These are phyloP conservation scores for Phytophthora colocasiae DNA, from an alignment of 352 stramenopile genomes.

Conservation along the genomic window DNA sequence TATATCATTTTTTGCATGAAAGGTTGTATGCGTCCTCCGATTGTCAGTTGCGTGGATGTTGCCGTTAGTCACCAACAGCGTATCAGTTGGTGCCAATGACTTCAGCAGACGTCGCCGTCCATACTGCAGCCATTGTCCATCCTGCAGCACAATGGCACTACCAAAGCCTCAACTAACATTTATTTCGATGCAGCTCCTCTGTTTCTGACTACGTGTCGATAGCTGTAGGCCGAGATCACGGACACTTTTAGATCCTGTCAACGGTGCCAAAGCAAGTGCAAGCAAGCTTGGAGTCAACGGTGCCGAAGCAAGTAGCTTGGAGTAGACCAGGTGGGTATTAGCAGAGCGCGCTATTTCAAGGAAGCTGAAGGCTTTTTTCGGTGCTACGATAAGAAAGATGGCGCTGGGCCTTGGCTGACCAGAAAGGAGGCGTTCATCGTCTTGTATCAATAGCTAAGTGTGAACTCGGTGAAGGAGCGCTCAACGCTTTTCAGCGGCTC, in stretches of 20 bases:
- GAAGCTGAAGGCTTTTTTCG: constrained; percentile 15
- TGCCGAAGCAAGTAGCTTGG: too few species aligned
- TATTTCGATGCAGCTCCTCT: constrained; percentile 4
- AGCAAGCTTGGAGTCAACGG: too few species aligned
- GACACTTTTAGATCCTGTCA: not conserved
- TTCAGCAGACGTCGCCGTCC: not conserved
- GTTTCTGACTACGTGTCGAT: not conserved
- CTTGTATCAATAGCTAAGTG: not conserved
- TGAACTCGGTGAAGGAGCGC: too few species aligned
- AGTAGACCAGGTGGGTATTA: too few species aligned
- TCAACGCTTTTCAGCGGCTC: too few species aligned
- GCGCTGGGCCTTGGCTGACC: constrained; percentile 7
- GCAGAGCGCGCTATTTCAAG: too few species aligned
- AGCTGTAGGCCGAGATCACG: not conserved
- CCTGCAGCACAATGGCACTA: not conserved
- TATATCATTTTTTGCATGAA: constrained; percentile 10
- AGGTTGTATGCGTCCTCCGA: not conserved
- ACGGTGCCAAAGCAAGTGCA: constrained; percentile 12
- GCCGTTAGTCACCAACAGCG: not conserved
- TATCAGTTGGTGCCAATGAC: not conserved
- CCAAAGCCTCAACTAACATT: not conserved
- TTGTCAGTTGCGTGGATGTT: not conserved
- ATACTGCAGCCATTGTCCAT: not conserved
- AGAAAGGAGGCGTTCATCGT: constrained; percentile 25
- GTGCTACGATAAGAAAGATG: constrained; percentile 27